Conservation (phyloP, 257 asterid species). For the Capsicum baccatum region DNA sequence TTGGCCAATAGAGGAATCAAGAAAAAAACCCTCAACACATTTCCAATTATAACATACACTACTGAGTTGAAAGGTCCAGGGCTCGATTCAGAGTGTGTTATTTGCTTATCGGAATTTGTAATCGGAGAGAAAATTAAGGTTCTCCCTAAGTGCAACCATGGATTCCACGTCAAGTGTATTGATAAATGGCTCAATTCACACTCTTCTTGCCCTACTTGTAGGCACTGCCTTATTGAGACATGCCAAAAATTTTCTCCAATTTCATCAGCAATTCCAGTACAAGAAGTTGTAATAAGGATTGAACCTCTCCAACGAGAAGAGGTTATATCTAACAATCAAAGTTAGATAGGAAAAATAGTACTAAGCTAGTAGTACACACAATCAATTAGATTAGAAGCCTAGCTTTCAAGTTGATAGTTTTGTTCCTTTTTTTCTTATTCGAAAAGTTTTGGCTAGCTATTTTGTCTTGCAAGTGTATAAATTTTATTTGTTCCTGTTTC, state of each 20-base stretch:
- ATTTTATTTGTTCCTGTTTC: not conserved
- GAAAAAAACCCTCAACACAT: not conserved
- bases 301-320: constrained; percentile 24
- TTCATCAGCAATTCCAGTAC: not conserved
- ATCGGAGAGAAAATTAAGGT: not conserved
- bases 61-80: not conserved
- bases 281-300: constrained; percentile 10
- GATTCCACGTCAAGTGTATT: not conserved
- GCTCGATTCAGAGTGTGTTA: not conserved
- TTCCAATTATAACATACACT: not conserved
- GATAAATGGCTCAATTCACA: constrained; percentile 20
- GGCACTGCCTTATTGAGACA: not conserved
- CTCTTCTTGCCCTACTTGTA: constrained; percentile 25
- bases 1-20: not conserved
- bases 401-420: not conserved
- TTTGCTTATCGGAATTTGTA: not conserved
- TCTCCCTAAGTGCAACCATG: constrained; percentile 16
- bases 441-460: not conserved
- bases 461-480: not conserved
- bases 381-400: constrained; percentile 2
- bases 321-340: not conserved
- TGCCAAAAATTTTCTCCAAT: not conserved
- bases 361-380: not conserved
- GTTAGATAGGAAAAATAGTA: not conserved
- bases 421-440: not conserved